Evolutionary conservation across 2,329 filamentous ascomycete species (phyloP), one percentile per base, ranked within the genome.

Genomic region (Phymatotrichopsis omnivora): DNA sequence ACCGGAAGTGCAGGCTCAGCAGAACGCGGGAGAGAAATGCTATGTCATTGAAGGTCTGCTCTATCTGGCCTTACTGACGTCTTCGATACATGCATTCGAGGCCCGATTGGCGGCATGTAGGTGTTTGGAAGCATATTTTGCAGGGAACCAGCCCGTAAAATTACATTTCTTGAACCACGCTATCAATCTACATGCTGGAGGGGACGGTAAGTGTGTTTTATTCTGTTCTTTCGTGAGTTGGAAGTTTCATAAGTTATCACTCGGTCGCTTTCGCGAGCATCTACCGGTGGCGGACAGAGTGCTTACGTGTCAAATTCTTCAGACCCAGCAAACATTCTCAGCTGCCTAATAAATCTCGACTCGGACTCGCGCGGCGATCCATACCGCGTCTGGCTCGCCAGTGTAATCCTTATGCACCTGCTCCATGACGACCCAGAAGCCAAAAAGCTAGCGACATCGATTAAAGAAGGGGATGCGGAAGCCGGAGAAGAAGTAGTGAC

Each of bases 1-100:
- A 53, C 57, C 54, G 45, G 65, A 67, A 48, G 68, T 65, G 24
- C 64, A 68, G 34, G 57, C 61, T 17, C 57, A 61, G 31, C 66
- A 62, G 51, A 76, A 76, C 49, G 71, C 69, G n/a, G 63, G 70
- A 7, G 66, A 71, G 11, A 74, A 75, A 45, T 77, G 89, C 25
- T 94, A 93, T 64, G 85, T 98, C 23, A 94, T 98, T 58, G 89
- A 96, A 63, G 91, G 85, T 1, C 69, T 98, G 14, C 70, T 98
- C 36, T 85, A 95, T 56, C 68, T 95, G 32, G 79, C 82, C 0
- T 68, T 98, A 7, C 78, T 78, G 45, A 69, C 81, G 17, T 72
- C 80, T 23, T 68, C 78, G 0, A 65, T 75, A 16, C 72, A 78
- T 41, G 71, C 82, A 27, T 82, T 94, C 56, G 81, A 93, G 62